Conservation (phyloP, 78 protist genomes). For the Dictyostelium firmibasis region DNA sequence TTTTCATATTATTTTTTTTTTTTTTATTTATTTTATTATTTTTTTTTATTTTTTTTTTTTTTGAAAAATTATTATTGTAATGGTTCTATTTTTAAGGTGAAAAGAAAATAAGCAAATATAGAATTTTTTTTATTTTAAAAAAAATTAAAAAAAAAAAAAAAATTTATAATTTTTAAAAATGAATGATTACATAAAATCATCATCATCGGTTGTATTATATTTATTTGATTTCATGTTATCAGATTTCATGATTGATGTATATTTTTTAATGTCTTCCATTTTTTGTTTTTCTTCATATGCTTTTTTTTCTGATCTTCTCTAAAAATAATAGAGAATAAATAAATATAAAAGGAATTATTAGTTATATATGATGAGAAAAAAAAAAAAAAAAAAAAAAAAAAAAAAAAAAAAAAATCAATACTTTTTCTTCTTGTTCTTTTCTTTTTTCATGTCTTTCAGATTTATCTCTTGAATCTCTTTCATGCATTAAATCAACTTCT, state of each 20-base stretch:
- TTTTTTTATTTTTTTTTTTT: no score
- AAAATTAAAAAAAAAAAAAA: no score
- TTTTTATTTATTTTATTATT: no score
- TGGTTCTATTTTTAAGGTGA: no score
- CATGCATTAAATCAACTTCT: conserved; percentile 48
- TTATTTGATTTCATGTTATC: conserved; percentile 75
- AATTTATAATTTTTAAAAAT: background rate
- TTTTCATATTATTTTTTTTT: no score
- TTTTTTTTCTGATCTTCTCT: conserved; percentile 34
- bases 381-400: background rate
- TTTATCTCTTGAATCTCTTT: conserved; percentile 48
- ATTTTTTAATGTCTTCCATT: conserved; percentile 39
- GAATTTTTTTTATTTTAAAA: background rate
- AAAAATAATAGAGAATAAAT: background rate
- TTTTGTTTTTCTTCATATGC: conserved; percentile 67
- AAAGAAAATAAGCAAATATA: no score
- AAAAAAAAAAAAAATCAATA: background rate
- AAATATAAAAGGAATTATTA: background rate
- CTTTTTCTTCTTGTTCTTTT: background rate
- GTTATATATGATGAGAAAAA: background rate
- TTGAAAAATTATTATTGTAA: no score
- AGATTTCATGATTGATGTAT: conserved; percentile 66
- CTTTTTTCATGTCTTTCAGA: conserved; percentile 48
- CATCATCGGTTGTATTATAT: conserved; percentile 43
- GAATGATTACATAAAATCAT: conserved; percentile 65